These are phyloP conservation scores for Platanthera zijinensis DNA, from an alignment of 106 monocot genomes.

Conservation along the genomic window DNA sequence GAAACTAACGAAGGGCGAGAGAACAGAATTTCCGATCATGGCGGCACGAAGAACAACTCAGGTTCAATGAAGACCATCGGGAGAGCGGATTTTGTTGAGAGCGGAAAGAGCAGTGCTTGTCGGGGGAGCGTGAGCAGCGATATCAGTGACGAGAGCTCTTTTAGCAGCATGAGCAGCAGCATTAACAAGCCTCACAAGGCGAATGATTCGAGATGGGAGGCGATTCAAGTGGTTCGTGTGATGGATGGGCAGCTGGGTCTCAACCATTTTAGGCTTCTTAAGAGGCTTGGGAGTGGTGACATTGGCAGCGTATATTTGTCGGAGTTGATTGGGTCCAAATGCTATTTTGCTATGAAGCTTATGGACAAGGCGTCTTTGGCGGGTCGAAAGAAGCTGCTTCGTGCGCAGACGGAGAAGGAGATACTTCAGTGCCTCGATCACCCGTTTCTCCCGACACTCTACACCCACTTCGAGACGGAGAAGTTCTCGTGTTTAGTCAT, in stretches of 20 bases:
- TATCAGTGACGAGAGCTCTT: constrained; percentile 16
- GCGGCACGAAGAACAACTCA: not conserved
- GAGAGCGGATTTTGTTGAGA: constrained; percentile 8
- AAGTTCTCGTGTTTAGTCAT: constrained; percentile 25
- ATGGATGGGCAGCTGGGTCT: constrained; percentile 11
- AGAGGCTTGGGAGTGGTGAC: constrained; percentile 18
- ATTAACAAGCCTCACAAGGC: constrained; percentile 20
- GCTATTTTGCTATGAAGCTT: constrained; percentile 20
- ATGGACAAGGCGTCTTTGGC: constrained; percentile 23
- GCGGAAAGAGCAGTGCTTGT: constrained; percentile 21
- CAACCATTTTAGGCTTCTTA: constrained; percentile 17
- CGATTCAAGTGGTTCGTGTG: constrained; percentile 9
- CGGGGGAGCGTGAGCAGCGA: constrained; percentile 14
- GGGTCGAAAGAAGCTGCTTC: constrained; percentile 15
- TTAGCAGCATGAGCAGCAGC: constrained; percentile 12
- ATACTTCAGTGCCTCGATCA: constrained; percentile 27
- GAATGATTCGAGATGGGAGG: constrained; percentile 23
- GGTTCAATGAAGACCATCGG: constrained; percentile 12
- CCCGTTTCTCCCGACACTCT: constrained; percentile 22
- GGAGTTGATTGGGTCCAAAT: constrained; percentile 17
- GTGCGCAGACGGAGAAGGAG: constrained; percentile 19
- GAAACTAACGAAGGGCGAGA: constrained; percentile 8
- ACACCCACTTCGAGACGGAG: constrained; percentile 20
- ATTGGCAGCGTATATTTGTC: constrained; percentile 27
- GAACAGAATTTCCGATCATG: constrained; percentile 1